phyloP scores from a whole-genome alignment of 2,329 filamentous ascomycete species.

The Botrytis paeoniae region DNA sequence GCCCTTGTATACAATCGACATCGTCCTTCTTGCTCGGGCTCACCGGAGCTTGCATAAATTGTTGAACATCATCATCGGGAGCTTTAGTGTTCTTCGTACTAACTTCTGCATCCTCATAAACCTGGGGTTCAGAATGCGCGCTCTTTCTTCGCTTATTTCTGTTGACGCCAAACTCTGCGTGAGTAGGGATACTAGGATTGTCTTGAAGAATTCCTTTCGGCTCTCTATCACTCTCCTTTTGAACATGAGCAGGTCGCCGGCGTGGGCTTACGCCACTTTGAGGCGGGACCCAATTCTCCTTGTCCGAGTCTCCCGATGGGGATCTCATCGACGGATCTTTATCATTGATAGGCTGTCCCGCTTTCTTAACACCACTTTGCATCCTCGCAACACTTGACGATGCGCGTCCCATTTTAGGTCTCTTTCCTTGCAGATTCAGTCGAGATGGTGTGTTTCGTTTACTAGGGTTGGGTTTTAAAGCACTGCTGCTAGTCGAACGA shows the following conservation, averaged over 20 bases:
- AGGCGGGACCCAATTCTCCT: conserved; percentile 80
- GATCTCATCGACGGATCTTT: conserved; percentile 44
- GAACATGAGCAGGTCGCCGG: conserved; percentile 35
- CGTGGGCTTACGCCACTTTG: conserved; percentile 46
- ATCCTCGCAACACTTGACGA: conserved; percentile 61
- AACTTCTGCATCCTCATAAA: conserved; percentile 52
- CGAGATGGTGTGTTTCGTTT: conserved; percentile 60
- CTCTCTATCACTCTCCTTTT: conserved; percentile 25
- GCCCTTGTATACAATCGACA: conserved; percentile 83
- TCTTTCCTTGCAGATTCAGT: conserved; percentile 48
- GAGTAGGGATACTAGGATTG: conserved; percentile 30
- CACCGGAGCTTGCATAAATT: conserved; percentile 67
- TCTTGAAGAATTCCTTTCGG: conserved; percentile 32
- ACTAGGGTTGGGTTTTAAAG: conserved; percentile 51
- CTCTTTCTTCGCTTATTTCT: conserved; percentile 30
- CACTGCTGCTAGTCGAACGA: conserved; percentile 62
- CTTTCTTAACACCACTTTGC: conserved; percentile 44
- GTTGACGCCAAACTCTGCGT: conserved; percentile 30
- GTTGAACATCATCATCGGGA: conserved; percentile 62
- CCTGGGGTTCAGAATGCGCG: conserved; percentile 41
- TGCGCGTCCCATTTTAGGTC: conserved; percentile 58
- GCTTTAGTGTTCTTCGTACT: conserved; percentile 15
- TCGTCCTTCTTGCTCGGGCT: conserved; percentile 74
- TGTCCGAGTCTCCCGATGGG: conserved; percentile 76
- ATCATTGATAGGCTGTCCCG: conserved; percentile 30